Percentiles rank a stretch among this genome's conserved stretches.
These are phyloP conservation scores for Microdochium paspali DNA, from an alignment of 2,329 filamentous ascomycete species.

Conservation along the genomic window DNA sequence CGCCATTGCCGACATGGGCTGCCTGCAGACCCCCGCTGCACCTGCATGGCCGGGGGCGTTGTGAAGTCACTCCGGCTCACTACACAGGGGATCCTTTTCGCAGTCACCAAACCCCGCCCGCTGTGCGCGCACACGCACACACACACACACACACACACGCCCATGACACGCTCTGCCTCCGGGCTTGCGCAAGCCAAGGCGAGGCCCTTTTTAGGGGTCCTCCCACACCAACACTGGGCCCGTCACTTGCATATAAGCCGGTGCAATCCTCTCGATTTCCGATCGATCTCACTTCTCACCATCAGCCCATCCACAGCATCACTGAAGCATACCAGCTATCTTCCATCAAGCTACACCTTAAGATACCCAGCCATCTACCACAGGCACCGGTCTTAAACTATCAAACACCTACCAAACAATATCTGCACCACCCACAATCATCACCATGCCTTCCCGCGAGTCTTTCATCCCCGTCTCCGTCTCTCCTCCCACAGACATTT, in stretches of 20 bases:
- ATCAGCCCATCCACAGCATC: not conserved
- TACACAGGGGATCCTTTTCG: too few species aligned
- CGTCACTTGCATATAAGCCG: not conserved
- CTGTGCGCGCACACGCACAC: too few species aligned
- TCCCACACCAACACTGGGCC: not conserved
- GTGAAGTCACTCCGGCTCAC: not conserved
- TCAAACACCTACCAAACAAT: too few species aligned
- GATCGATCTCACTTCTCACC: not conserved
- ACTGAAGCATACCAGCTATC: not conserved
- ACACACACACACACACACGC: too few species aligned
- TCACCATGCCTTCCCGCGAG: conserved; percentile 15
- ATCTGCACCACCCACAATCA: not conserved
- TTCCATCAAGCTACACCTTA: not conserved
- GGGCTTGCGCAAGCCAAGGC: too few species aligned
- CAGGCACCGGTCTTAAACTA: not conserved
- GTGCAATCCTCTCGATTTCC: conserved; percentile 3
- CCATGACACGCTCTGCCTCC: too few species aligned
- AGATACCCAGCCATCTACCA: not conserved
- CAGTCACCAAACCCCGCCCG: too few species aligned
- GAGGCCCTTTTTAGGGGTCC: not conserved
- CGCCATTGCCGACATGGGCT: not conserved
- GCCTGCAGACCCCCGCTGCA: not conserved
- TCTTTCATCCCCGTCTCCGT: conserved; percentile 15
- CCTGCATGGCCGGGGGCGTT: not conserved
- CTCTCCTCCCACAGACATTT: conserved; percentile 19